phyloP scores from a whole-genome alignment of 768 basidiomycete species.

The Phylloporus sp. region DNA sequence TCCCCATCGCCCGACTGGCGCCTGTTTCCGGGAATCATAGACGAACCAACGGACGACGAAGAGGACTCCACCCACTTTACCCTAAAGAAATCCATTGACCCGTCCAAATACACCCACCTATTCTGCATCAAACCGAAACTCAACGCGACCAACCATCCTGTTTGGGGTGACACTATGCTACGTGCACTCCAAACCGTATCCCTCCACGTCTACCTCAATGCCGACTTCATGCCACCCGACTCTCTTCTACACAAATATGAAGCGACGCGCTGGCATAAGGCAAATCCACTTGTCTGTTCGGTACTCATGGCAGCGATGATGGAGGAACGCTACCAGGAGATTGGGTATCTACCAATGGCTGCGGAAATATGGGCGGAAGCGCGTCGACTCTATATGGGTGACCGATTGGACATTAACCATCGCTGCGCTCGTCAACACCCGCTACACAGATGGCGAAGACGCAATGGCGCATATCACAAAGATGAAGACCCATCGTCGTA shows the following conservation, averaged over 20 bases:
- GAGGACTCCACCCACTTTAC: background rate
- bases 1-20: too few relatives aligned
- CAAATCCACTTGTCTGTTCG: background rate
- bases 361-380: background rate
- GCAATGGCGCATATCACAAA: background rate
- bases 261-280: background rate
- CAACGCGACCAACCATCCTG: background rate
- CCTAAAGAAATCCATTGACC: background rate
- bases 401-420: background rate
- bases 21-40: background rate
- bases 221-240: too few relatives aligned
- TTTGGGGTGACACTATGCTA: background rate
- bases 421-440: background rate
- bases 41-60: background rate
- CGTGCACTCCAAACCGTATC: background rate
- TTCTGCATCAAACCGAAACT: background rate
- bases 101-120: background rate
- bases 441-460: background rate
- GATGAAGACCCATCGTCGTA: background rate
- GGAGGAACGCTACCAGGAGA: background rate
- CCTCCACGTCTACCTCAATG: too few relatives aligned
- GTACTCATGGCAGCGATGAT: background rate
- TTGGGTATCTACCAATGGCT: background rate
- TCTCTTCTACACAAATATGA: too few relatives aligned
- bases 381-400: background rate